phyloP scores from a whole-genome alignment of 75 land plant species.

The Pinus taeda region DNA sequence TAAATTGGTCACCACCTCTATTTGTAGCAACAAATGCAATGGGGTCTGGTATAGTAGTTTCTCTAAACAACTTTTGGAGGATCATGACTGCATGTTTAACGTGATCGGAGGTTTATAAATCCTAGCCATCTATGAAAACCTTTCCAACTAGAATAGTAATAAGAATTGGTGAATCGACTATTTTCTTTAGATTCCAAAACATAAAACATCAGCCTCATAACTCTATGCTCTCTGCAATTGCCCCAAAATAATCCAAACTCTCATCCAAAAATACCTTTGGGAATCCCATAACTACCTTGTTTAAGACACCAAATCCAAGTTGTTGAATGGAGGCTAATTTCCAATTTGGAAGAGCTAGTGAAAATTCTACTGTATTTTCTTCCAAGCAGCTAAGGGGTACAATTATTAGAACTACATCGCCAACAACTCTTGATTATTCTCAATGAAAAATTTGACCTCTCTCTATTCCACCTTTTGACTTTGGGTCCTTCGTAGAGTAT shows the following conservation, averaged over 20 bases:
- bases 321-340: constrained; percentile 70
- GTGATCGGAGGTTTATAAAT: constrained; percentile 51
- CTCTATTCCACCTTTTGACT: constrained; percentile 9
- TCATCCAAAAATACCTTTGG: constrained; percentile 93
- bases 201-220: constrained; percentile 85
- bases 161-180: constrained; percentile 90
- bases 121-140: constrained; percentile 76
- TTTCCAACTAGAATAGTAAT: constrained; percentile 93
- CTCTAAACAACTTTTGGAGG: constrained; percentile 84
- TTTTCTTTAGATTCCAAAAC: constrained; percentile 97
- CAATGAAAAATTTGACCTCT: constrained; percentile 68
- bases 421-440: constrained; percentile 60
- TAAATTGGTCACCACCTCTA: constrained; percentile 90
- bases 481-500: constrained; percentile 26
- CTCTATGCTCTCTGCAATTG: constrained; percentile 78
- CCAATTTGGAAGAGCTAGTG: constrained; percentile 84
- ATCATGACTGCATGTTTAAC: constrained; percentile 74
- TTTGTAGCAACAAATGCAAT: constrained; percentile 83
- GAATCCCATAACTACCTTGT: constrained; percentile 91
- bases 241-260: constrained; percentile 92
- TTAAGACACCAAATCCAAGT: constrained; percentile 94
- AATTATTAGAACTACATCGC: constrained; percentile 90
- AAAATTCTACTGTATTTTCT: constrained; percentile 63
- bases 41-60: constrained; percentile 76
- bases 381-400: constrained; percentile 94